Base-by-base conservation (phyloP, 1,284 basidiomycete species). In the Golubevia pallescens region DNA sequence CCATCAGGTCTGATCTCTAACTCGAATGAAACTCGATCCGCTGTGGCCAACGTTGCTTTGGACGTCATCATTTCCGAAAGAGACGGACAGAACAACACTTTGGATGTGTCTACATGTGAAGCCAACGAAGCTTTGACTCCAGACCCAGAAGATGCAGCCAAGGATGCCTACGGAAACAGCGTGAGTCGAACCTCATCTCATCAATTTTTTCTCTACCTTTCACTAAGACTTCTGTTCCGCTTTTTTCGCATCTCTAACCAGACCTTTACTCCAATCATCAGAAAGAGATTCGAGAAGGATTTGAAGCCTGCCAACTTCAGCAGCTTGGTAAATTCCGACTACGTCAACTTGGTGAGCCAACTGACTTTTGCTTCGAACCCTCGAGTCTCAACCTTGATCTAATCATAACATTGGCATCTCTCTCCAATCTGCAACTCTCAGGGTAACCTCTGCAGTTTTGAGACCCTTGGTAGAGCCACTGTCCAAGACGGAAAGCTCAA, bases 61-160 rank as follows among this genome's bases (percentile, higher is more conserved):
- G 62, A 71, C 52, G 34, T 71, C 38, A 59, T 66, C 60, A 42
- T 71, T 52, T 60, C 57, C 32, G 69, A 71, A 60, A 38, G 16
- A 14, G 23, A 23, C 4, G 67, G 67, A 14, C 6, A 53, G 54
- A 71, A 71, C 68, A 71, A 71, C 52, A 71, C 69, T 10, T 61
- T 71, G 24, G 67, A 71, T 21, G 69, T 71, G 16, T 42, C 23
- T 14, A 71, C 69, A 2, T 71, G 69, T 59, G 57, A 63, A 2
- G 60, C 32, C 14, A 42, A 62, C 14, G 54, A 66, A 16, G 57
- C 58, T 20, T 23, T 34, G 34, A 48, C 42, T 48, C 32, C 57
- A 1, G 58, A 56, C 48, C 62, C 56, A 13, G 69, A 71, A 51
- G 38, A 28, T n/a, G 63, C 52, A 24, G 66, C 66, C 3, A 63